Evolutionary conservation across 1,284 basidiomycete genomes (phyloP).

Genomic region (Trichosporon coremiiforme): DNA sequence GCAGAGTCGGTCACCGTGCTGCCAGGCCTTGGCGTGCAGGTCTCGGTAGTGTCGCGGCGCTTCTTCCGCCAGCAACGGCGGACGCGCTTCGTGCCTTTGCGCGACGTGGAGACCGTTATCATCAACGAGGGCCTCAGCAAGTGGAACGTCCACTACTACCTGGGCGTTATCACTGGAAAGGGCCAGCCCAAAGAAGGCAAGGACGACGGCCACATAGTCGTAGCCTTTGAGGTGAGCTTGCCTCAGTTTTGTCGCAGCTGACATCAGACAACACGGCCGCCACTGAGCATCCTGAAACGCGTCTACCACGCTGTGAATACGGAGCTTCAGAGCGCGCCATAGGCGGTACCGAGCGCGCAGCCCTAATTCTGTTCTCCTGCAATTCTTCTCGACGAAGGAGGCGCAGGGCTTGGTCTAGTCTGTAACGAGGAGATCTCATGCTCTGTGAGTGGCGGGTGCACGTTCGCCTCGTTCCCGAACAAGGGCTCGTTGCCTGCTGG

Average conservation of each 20-base stretch:
- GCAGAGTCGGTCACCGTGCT: slow-evolving; percentile 46
- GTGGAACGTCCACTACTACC: slow-evolving; percentile 46
- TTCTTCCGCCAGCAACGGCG: slow-evolving; percentile 21
- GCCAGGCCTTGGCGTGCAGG: slow-evolving; percentile 65
- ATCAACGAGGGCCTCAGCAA: slow-evolving; percentile 48
- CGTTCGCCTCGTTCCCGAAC: neutral
- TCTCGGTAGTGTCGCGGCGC: slow-evolving; percentile 59
- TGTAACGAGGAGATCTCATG: neutral
- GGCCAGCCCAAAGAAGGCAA: neutral
- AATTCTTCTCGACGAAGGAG: neutral
- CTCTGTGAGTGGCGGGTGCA: neutral
- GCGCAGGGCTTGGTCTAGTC: neutral
- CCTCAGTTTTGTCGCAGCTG: neutral
- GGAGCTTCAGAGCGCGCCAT: neutral
- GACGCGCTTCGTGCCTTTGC: slow-evolving; percentile 40
- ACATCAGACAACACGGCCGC: slow-evolving; percentile 38
- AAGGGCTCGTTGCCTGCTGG: neutral
- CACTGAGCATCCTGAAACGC: slow-evolving; percentile 38
- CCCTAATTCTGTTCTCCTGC: neutral
- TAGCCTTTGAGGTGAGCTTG: slow-evolving; percentile 45
- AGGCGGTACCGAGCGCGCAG: no score
- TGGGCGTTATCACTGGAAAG: slow-evolving; percentile 38
- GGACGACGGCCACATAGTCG: slow-evolving; percentile 31
- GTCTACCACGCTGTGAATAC: slow-evolving; percentile 41
- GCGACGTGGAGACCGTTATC: slow-evolving; percentile 41